Base-by-base conservation (phyloP, 106 monocot species). In the Phalaenopsis aphrodite region DNA sequence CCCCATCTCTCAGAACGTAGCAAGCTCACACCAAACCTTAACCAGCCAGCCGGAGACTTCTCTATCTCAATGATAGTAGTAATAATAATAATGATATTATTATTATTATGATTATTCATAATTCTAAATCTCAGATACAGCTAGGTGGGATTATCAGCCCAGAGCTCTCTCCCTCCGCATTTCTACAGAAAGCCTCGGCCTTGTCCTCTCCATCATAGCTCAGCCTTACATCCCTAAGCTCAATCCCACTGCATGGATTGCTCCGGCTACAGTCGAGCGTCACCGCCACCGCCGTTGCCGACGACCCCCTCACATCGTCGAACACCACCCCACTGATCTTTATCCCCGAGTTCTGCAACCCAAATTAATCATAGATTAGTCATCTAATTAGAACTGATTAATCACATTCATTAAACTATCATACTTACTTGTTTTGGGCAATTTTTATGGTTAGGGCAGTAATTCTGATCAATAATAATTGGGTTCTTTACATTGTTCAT, bases 401-500 rank as follows among this genome's bases (percentile, higher is more conserved):
- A 0, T n/a, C 42, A 43, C 5, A 42, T 42, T 4, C 1, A 1
- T 73, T 74, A 43, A 14, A 58, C n/a, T 4, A 64, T 5, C 0
- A 16, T 0, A 5, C 21, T 24, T 56, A 83, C 83, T 42, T 89
- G 84, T 1, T 84, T 84, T 5, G 84, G 78, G 76, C 87, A 85
- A 9, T 69, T 47, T 3, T 48, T 38, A 12, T 73, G 14, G 1
- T n/a, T 4, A 8, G 78, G 78, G 71, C 85, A 82, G 75, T 85
- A 85, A 36, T 85, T 85, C 41, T 85, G 77, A 41, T 82, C 81
- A 38, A 82, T 75, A 16, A 82, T 64, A 37, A 82, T 82, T 8
- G 81, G 75, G 65, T 82, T 85, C 9, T 79, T 64, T 2, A 82
- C 85, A 67, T 79, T 67, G 37, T 56, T 36, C 85, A 85, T 85